Conservation (phyloP, 2,329 filamentous ascomycete species). For the Hymenoscyphus linearis region DNA sequence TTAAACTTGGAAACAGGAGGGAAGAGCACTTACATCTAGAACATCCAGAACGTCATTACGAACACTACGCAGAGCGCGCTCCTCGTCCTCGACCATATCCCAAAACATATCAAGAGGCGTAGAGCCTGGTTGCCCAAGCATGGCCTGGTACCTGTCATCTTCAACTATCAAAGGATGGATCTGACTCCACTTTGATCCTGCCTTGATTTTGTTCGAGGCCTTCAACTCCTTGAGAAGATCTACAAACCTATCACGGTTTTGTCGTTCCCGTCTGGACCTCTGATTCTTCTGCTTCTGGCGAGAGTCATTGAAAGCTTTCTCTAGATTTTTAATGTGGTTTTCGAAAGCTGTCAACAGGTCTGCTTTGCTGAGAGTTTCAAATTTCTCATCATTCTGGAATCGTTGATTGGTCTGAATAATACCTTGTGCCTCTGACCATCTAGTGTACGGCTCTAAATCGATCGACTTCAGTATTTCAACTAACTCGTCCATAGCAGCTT, state of each 20-base stretch:
- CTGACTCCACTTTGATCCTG: conserved; percentile 84
- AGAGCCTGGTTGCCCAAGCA: conserved; percentile 80
- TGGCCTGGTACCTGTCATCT: conserved; percentile 76
- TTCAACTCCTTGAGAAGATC: conserved; percentile 70
- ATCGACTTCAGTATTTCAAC: conserved; percentile 72
- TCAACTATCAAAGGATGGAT: conserved; percentile 69
- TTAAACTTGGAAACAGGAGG: neutral
- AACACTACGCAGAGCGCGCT: conserved; percentile 73
- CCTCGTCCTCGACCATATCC: conserved; percentile 92
- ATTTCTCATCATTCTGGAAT: conserved; percentile 78
- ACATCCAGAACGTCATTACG: conserved; percentile 84
- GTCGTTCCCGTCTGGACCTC: conserved; percentile 76
- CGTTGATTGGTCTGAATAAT: conserved; percentile 72
- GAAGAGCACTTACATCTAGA: conserved; percentile 61
- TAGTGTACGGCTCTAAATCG: conserved; percentile 85
- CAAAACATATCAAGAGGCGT: conserved; percentile 90
- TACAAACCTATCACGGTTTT: conserved; percentile 76
- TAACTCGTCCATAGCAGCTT: conserved; percentile 79
- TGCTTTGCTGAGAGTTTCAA: conserved; percentile 77
- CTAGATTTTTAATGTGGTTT: conserved; percentile 87
- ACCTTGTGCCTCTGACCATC: conserved; percentile 85
- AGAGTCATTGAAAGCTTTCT: conserved; percentile 85
- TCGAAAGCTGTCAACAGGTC: conserved; percentile 92
- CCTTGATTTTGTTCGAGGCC: conserved; percentile 74
- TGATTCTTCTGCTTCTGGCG: conserved; percentile 81